Percentiles rank a stretch among this genome's conserved stretches.
These are phyloP conservation scores for Ganoderma lingzhi DNA, from an alignment of 1,284 basidiomycete species.

Conservation along the genomic window DNA sequence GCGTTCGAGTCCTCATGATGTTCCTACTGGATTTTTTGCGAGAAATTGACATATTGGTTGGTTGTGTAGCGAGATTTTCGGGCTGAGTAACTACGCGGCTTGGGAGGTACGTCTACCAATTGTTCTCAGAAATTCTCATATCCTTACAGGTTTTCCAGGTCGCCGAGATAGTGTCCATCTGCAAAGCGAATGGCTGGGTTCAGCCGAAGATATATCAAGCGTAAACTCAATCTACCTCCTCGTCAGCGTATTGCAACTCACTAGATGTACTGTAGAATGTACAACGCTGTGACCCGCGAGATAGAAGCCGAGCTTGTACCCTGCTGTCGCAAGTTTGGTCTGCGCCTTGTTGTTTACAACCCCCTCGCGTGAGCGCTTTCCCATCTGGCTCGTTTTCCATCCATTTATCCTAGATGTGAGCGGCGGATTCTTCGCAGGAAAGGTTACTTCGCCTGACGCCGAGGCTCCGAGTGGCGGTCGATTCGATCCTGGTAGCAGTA, in stretches of 20 bases:
- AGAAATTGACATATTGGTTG: not conserved
- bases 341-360: conserved; percentile 61
- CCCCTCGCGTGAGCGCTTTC: conserved; percentile 53
- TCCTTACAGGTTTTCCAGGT: conserved; percentile 45
- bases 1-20: conserved; percentile 28
- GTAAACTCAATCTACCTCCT: conserved; percentile 29
- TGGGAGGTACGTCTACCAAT: conserved; percentile 43
- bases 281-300: conserved; percentile 56
- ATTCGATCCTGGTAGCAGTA: conserved; percentile 42
- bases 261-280: conserved; percentile 49
- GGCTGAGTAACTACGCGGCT: conserved; percentile 56
- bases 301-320: conserved; percentile 65
- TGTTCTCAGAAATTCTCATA: too few species aligned
- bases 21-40: not conserved
- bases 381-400: not conserved
- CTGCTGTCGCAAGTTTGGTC: conserved; percentile 61
- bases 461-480: conserved; percentile 42
- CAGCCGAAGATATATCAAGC: conserved; percentile 62
- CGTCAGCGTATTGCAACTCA: not conserved
- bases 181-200: conserved; percentile 58
- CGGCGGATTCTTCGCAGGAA: conserved; percentile 57
- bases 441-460: conserved; percentile 45
- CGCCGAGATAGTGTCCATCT: conserved; percentile 61
- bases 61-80: conserved; percentile 51
- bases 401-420: conserved; percentile 14